These are phyloP conservation scores for Sungouiozyma ichnusensis DNA, from an alignment of 805 yeast species.

Conservation along the genomic window DNA sequence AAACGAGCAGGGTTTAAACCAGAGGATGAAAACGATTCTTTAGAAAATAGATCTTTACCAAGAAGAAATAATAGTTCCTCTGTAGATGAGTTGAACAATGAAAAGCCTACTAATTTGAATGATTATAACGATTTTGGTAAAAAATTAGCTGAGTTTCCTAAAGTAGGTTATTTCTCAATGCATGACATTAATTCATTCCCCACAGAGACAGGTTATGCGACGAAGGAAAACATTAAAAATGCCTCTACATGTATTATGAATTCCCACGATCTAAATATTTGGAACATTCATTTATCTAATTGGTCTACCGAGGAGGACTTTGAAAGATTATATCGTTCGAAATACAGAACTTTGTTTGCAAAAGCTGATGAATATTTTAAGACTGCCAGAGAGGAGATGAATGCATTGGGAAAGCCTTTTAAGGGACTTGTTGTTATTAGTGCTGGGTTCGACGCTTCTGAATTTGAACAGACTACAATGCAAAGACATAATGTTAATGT, in stretches of 20 bases:
- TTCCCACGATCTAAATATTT: constrained; percentile 68
- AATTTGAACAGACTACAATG: constrained; percentile 73
- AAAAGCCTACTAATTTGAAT: not conserved
- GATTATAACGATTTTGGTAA: constrained; percentile 39
- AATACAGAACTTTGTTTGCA: constrained; percentile 49
- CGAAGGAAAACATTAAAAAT: constrained; percentile 55
- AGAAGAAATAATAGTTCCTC: not conserved
- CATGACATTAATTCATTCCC: constrained; percentile 85
- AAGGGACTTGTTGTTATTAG: constrained; percentile 59
- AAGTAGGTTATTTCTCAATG: constrained; percentile 71
- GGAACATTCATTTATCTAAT: constrained; percentile 74
- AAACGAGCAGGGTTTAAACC: constrained; percentile 42
- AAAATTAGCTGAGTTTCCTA: constrained; percentile 35
- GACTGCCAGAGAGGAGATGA: constrained; percentile 37
- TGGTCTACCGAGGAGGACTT: constrained; percentile 59
- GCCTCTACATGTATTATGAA: constrained; percentile 68
- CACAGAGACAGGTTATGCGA: constrained; percentile 68
- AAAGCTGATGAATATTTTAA: constrained; percentile 58
- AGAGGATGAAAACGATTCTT: constrained; percentile 23
- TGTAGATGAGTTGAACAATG: not conserved
- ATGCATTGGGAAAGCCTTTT: constrained; percentile 33
- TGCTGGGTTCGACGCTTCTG: constrained; percentile 85
- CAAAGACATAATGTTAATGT: constrained; percentile 75
- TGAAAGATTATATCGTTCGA: constrained; percentile 45
- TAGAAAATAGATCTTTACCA: constrained; percentile 26